Conservation (phyloP, 2,329 filamentous ascomycete species). For the Endocalyx cinctus region DNA sequence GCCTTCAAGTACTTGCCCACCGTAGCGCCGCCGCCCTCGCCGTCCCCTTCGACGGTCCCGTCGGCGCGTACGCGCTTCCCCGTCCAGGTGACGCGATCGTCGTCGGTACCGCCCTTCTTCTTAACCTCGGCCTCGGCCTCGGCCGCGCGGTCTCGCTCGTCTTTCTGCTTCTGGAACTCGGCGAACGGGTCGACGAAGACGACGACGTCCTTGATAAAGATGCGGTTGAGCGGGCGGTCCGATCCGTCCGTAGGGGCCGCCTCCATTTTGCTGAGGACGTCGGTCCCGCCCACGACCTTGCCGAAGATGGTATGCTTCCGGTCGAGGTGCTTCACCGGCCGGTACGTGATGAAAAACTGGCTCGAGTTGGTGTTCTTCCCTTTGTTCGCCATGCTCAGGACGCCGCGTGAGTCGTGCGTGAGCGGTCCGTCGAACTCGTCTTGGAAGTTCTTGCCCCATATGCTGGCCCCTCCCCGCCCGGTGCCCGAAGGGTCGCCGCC, state of each 20-base stretch:
- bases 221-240: conserved; percentile 71
- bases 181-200: conserved; percentile 94
- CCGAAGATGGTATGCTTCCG: conserved; percentile 97
- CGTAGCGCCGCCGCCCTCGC: conserved; percentile 34
- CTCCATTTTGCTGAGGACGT: conserved; percentile 73
- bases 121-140: conserved; percentile 58
- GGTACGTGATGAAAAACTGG: conserved; percentile 93
- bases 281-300: conserved; percentile 70
- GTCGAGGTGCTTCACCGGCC: conserved; percentile 78
- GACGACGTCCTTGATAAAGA: conserved; percentile 75
- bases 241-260: conserved; percentile 68
- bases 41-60: conserved; percentile 54
- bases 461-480: conserved; percentile 80
- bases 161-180: conserved; percentile 77
- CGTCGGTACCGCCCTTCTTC: conserved; percentile 68
- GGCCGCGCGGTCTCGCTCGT: conserved; percentile 55
- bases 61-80: conserved; percentile 78
- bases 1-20: conserved; percentile 82
- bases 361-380: conserved; percentile 95
- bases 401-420: conserved; percentile 75
- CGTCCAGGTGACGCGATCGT: conserved; percentile 92
- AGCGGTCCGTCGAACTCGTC: conserved; percentile 90
- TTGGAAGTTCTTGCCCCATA: conserved; percentile 91
- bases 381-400: conserved; percentile 95
- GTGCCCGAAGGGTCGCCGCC: conserved; percentile 92